These are phyloP conservation scores for Spongospora subterranea DNA, from an alignment of 208 protist genomes.

Conservation along the genomic window DNA sequence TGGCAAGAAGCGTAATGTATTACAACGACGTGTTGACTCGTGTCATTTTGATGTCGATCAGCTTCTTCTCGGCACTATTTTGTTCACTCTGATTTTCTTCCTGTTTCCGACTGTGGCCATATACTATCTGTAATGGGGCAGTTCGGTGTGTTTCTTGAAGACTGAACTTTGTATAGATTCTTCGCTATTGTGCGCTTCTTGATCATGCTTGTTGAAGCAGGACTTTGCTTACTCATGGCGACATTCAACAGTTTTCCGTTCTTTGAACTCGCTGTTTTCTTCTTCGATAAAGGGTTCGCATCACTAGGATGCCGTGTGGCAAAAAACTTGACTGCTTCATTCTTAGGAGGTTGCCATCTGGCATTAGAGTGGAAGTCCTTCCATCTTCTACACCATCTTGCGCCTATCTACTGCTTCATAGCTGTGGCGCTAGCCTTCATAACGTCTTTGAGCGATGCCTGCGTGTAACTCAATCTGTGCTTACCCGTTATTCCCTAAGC, in stretches of 20 bases:
- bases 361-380: constrained; percentile 22
- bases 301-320: neutral
- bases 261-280: constrained; percentile 30
- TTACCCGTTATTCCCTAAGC: neutral
- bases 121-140: constrained; percentile 9
- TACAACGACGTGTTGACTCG: constrained; percentile 38
- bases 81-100: constrained; percentile 56
- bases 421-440: neutral
- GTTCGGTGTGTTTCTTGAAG: neutral
- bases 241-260: constrained; percentile 26
- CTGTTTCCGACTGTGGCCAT: constrained; percentile 49
- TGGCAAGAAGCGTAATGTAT: constrained; percentile 48
- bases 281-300: neutral
- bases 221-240: neutral
- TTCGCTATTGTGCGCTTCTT: constrained; percentile 51
- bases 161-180: neutral
- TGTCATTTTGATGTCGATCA: constrained; percentile 56
- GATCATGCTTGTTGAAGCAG: constrained; percentile 48
- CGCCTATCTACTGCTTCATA: constrained; percentile 5
- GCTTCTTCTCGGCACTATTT: constrained; percentile 45
- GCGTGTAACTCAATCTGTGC: neutral
- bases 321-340: neutral
- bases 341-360: neutral
- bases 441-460: neutral
- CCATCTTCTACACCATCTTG: neutral